A percentile compares a stretch with the other conserved stretches of the same genome.
These are phyloP conservation scores for Hymenoscyphus fructigenus DNA, from an alignment of 2,329 filamentous ascomycete genomes.

Conservation along the genomic window DNA sequence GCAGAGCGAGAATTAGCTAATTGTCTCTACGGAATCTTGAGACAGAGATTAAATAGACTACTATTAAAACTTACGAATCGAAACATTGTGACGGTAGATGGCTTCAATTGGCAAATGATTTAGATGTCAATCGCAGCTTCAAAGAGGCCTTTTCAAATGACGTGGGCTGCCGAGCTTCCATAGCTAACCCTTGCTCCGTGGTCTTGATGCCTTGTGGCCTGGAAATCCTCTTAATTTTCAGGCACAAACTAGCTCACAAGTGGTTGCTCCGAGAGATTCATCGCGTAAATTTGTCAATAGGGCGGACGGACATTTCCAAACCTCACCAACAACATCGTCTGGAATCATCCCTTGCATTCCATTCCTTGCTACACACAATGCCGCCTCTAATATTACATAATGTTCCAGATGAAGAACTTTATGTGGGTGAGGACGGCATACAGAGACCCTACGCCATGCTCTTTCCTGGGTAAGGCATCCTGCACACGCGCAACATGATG, in stretches of 20 bases:
- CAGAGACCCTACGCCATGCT: slow-evolving; percentile 66
- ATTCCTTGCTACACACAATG: slow-evolving; percentile 43
- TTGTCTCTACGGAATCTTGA: too few species aligned
- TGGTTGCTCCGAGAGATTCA: slow-evolving; percentile 10
- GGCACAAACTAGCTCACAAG: too few species aligned
- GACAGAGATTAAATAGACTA: not conserved
- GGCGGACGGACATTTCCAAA: slow-evolving; percentile 5
- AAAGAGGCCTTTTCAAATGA: not conserved
- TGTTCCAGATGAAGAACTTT: slow-evolving; percentile 67
- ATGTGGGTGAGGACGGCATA: slow-evolving; percentile 63
- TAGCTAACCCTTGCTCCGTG: not conserved
- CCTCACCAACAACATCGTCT: slow-evolving; percentile 7
- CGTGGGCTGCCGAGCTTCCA: not conserved
- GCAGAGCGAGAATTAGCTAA: not conserved
- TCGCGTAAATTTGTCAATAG: slow-evolving; percentile 12
- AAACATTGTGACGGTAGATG: slow-evolving; percentile 35
- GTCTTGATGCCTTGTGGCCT: not conserved
- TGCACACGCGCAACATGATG: slow-evolving; percentile 13
- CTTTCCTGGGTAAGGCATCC: slow-evolving; percentile 55
- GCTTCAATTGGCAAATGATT: slow-evolving; percentile 3
- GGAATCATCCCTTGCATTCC: slow-evolving; percentile 9
- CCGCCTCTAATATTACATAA: slow-evolving; percentile 67
- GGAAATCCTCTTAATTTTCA: too few species aligned
- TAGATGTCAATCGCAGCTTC: not conserved
- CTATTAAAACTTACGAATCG: slow-evolving; percentile 33